Base-by-base conservation (phyloP, 345 rosid species). In the Lumnitzera littorea region DNA sequence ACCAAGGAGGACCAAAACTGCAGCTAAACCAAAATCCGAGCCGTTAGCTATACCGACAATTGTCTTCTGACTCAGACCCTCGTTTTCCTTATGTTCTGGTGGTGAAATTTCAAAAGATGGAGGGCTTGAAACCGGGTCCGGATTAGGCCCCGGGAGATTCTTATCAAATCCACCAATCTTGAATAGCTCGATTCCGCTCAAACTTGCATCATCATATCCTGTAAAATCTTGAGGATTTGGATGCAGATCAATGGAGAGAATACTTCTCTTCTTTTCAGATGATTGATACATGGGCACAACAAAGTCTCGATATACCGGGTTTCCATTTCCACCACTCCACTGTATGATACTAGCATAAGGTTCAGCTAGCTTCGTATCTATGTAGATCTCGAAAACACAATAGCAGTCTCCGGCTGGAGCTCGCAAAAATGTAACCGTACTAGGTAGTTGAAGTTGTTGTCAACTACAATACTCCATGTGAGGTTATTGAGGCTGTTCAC, bases 181-280 rank as follows among this genome's bases (percentile, higher is more conserved):
- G 67, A 78, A 69, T 16, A 74, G 52, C 67, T 78, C 82, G 15
- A 75, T 13, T 23, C 82, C 82, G 27, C 74, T 78, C 70, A 79
- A 65, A 55, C 75, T 65, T 2, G 74, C 76, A 55, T 67, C 78
- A 11, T 60, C 48, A 48, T 13, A 61, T 0, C 0, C 5, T 3
- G 74, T 55, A 4, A 7, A 0, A 0, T 16, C 10, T 1, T 55
- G 13, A 0, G 36, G 55, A 51, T 46, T 57, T 0, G 76, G 72
- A 24, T 62, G 73, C 15, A 75, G 36, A 3, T 58, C 70, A 2
- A 75, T 25, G 50, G 70, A 62, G 0, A 75, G 62, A 6, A 59
- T 29, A 17, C 31, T 61, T 50, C 23, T 15, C 3, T 6, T 10
- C 15, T 0, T 20, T 7, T 20, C 20, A 20, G 24, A 31, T 0